phyloP scores from a whole-genome alignment of 192 early-diverging fungal species.

The Coemansia sp. region DNA sequence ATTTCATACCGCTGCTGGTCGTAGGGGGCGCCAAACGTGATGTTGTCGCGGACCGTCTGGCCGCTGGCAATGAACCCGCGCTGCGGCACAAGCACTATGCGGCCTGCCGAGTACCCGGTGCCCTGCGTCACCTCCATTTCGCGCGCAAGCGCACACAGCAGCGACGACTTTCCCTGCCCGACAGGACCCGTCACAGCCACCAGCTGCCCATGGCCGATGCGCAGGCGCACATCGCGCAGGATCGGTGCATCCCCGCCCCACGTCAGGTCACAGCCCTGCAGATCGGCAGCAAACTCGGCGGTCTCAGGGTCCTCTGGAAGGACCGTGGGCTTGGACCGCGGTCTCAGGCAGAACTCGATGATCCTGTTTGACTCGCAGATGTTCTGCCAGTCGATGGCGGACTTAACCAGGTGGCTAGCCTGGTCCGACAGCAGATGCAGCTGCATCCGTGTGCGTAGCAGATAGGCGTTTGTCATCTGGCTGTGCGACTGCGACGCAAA shows the following conservation, averaged over 20 bases:
- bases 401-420: not conserved
- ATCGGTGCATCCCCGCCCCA: conserved; percentile 11
- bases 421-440: conserved; percentile 4
- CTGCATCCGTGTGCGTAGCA: not conserved
- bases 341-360: conserved; percentile 12
- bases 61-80: conserved; percentile 77
- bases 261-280: conserved; percentile 9
- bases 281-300: not conserved
- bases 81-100: conserved; percentile 74
- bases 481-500: not conserved
- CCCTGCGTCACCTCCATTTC: conserved; percentile 43
- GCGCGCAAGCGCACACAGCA: conserved; percentile 60
- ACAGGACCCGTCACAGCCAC: conserved; percentile 57
- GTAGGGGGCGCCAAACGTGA: conserved; percentile 60
- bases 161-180: conserved; percentile 61
- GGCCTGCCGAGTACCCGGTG: conserved; percentile 9
- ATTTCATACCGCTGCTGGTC: conserved; percentile 45
- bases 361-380: conserved; percentile 19
- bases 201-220: conserved; percentile 52
- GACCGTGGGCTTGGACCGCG: conserved; percentile 8
- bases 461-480: not conserved
- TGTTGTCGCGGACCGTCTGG: conserved; percentile 59
- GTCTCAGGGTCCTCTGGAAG: not conserved
- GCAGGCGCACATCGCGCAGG: conserved; percentile 52
- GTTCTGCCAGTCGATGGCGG: conserved; percentile 12